Evolutionary conservation across 352 stramenopile species (phyloP).

Genomic region (Elongisporangium senticosum): DNA sequence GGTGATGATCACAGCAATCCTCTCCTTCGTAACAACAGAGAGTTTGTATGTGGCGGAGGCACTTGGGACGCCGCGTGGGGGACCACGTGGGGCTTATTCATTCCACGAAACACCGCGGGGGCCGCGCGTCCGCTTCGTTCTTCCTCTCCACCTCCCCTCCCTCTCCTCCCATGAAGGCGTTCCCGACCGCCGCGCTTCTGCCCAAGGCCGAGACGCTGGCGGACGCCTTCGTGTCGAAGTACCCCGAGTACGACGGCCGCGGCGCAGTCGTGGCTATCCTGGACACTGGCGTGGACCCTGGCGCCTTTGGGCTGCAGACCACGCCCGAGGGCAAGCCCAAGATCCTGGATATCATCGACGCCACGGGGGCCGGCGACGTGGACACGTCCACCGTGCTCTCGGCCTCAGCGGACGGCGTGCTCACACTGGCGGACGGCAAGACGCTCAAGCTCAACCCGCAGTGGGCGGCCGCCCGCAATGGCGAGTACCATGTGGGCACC

Average conservation of each 20-base stretch:
- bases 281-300: conserved; percentile 94
- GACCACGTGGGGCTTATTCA: not conserved
- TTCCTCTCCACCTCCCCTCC: not conserved
- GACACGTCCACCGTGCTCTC: conserved; percentile 72
- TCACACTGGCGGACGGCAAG: conserved; percentile 37
- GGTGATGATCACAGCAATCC: not conserved
- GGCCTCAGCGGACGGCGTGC: conserved; percentile 33
- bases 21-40: not conserved
- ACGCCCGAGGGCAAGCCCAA: conserved; percentile 88
- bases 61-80: not conserved
- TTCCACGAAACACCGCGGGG: not conserved
- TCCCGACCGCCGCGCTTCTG: conserved; percentile 65
- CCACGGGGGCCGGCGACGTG: conserved; percentile 91
- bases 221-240: conserved; percentile 64
- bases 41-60: not conserved
- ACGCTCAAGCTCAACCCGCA: conserved; percentile 70
- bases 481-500: conserved; percentile 79
- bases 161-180: conserved; percentile 31
- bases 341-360: conserved; percentile 94
- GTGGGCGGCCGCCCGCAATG: conserved; percentile 49
- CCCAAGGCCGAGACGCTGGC: conserved; percentile 91
- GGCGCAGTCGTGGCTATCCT: conserved; percentile 92
- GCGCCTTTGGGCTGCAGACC: conserved; percentile 79
- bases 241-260: conserved; percentile 88
- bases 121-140: not conserved